A percentile compares a stretch with the other conserved stretches of the same genome.
These are phyloP conservation scores for Apodospora peruviana DNA, from an alignment of 495 filamentous ascomycete genomes.

Conservation along the genomic window DNA sequence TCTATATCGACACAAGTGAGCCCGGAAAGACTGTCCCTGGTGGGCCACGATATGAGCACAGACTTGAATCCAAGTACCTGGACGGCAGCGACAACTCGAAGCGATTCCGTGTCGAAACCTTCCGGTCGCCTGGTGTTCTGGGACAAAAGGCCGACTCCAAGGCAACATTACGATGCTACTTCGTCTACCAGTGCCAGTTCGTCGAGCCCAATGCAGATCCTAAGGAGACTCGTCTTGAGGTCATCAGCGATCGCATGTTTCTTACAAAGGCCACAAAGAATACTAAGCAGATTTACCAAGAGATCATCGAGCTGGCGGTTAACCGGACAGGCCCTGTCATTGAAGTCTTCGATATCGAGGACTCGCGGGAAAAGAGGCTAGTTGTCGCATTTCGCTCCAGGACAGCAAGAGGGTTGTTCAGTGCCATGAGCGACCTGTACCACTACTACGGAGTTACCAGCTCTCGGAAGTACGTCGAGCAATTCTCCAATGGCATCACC, in stretches of 20 bases:
- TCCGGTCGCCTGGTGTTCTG: conserved; percentile 78
- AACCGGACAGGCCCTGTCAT: conserved; percentile 86
- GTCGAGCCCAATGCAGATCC: conserved; percentile 63
- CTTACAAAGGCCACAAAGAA: conserved; percentile 92
- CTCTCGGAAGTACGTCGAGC: conserved; percentile 95
- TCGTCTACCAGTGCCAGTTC: conserved; percentile 94
- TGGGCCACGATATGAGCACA: conserved; percentile 85
- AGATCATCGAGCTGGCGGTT: conserved; percentile 82
- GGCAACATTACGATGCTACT: conserved; percentile 90
- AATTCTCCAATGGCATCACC: conserved; percentile 97
- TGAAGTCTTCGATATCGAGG: conserved; percentile 94
- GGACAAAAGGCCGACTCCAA: conserved; percentile 47
- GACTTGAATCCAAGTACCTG: conserved; percentile 93
- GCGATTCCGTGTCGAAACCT: conserved; percentile 88
- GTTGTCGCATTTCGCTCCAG: conserved; percentile 91
- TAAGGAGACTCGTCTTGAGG: conserved; percentile 80
- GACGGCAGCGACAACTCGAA: conserved; percentile 60
- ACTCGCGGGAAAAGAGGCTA: conserved; percentile 80
- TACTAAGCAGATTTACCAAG: conserved; percentile 90
- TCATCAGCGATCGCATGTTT: conserved; percentile 91
- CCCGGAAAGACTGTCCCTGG: conserved; percentile 69
- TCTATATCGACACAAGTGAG: conserved; percentile 95
- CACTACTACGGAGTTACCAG: conserved; percentile 98
- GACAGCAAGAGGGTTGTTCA: conserved; percentile 91
- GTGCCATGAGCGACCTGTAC: conserved; percentile 90